Conservation (phyloP, 2,329 filamentous ascomycete species). For the Paracamarosporium sp. region DNA sequence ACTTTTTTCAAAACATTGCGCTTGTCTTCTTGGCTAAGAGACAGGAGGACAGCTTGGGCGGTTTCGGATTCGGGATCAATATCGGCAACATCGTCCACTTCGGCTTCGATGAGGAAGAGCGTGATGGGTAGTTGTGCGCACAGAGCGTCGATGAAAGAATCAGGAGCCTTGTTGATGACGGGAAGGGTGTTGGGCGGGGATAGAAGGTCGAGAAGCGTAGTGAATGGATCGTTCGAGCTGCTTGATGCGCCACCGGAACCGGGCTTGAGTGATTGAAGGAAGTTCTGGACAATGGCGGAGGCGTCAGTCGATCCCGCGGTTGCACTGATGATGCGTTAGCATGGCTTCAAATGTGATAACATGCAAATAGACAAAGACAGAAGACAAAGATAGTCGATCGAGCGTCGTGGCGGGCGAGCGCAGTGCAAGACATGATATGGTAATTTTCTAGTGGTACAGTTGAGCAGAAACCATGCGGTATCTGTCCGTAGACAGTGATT, state of each 20-base stretch:
- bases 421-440: conserved; percentile 33
- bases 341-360: conserved; percentile 1
- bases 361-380: conserved; percentile 10
- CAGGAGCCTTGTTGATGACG: conserved; percentile 72
- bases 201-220: conserved; percentile 85
- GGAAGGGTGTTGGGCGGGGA: conserved; percentile 79
- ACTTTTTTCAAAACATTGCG: conserved; percentile 81
- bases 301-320: conserved; percentile 69
- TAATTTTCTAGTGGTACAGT: conserved; percentile 47
- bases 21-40: conserved; percentile 78
- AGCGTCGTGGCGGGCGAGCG: conserved; percentile 40
- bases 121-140: conserved; percentile 80
- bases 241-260: conserved; percentile 46
- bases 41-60: conserved; percentile 75
- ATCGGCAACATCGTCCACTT: conserved; percentile 65
- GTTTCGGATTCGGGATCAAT: conserved; percentile 73
- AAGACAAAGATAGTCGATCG: conserved; percentile 16
- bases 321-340: conserved; percentile 43
- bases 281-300: conserved; percentile 81
- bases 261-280: conserved; percentile 79
- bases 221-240: conserved; percentile 70
- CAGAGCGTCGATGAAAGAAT: conserved; percentile 72
- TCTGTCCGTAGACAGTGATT: conserved; percentile 21
- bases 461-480: conserved; percentile 31
- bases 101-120: conserved; percentile 77